These are phyloP conservation scores for Cercospora beticola DNA, from an alignment of 2,329 filamentous ascomycete species.

Conservation along the genomic window DNA sequence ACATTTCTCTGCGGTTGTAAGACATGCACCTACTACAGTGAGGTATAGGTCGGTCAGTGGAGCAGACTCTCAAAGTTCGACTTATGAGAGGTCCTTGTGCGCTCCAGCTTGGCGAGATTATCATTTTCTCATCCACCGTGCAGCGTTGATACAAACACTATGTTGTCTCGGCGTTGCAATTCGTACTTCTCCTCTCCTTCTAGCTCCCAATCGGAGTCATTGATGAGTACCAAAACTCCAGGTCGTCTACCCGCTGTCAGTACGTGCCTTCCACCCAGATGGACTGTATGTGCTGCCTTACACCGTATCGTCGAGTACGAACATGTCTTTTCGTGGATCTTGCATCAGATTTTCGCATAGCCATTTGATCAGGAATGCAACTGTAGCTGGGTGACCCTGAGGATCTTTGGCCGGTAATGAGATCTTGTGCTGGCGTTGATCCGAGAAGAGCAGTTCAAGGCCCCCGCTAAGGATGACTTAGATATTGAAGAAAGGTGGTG, in stretches of 20 bases:
- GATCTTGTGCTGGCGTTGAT: constrained; percentile 72
- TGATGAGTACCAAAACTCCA: constrained; percentile 93
- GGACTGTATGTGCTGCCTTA: constrained; percentile 40
- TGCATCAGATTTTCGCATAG: constrained; percentile 82
- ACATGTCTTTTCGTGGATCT: constrained; percentile 81
- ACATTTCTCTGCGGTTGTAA: neutral
- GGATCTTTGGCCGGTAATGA: constrained; percentile 63
- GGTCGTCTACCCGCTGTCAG: constrained; percentile 64
- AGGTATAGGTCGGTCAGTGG: neutral
- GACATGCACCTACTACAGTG: neutral
- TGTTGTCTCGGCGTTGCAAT: constrained; percentile 76
- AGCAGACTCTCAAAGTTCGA: neutral
- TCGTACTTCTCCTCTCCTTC: constrained; percentile 92
- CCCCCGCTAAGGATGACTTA: constrained; percentile 62
- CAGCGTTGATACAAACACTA: constrained; percentile 93
- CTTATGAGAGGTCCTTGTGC: neutral
- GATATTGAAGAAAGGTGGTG: neutral
- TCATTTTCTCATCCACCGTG: constrained; percentile 70
- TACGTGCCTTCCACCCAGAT: neutral
- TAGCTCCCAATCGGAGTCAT: constrained; percentile 97
- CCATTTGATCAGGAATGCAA: constrained; percentile 74
- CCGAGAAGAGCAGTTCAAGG: constrained; percentile 88
- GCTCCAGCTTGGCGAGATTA: neutral
- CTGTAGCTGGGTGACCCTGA: constrained; percentile 62
- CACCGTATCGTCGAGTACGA: constrained; percentile 85